A percentile compares a stretch with the other conserved stretches of the same genome.
phyloP scores from a whole-genome alignment of 2,329 filamentous ascomycete species.

The Colletotrichum sp. region DNA sequence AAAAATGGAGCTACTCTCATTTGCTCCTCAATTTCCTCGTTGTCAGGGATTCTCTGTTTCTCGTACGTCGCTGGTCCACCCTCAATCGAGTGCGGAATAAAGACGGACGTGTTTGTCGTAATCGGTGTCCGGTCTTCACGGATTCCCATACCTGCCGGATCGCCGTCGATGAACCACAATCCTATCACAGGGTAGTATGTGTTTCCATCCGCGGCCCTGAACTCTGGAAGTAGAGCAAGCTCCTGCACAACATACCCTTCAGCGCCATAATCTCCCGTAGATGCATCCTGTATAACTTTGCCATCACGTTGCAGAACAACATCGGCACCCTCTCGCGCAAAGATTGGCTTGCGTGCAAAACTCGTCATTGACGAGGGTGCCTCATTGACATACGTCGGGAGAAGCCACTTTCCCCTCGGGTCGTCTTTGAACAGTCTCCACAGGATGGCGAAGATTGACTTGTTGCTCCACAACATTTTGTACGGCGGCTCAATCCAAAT shows the following conservation, averaged over 20 bases:
- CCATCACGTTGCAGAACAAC: not conserved
- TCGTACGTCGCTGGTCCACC: not conserved
- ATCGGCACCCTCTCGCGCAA: not conserved
- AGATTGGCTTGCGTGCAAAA: conserved; percentile 2
- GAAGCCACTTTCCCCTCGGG: not conserved
- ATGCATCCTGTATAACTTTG: not conserved
- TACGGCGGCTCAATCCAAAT: conserved; percentile 3
- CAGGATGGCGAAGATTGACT: not conserved
- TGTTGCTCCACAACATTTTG: conserved; percentile 6
- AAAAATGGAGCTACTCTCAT: not conserved
- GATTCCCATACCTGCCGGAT: not conserved
- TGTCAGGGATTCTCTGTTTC: not conserved
- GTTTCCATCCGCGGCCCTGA: not conserved
- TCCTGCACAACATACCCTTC: not conserved
- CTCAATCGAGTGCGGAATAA: not conserved
- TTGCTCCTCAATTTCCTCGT: not conserved
- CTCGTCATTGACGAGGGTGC: not conserved
- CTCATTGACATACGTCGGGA: not conserved
- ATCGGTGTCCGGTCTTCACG: not conserved
- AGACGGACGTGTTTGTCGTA: not conserved
- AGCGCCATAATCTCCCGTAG: not conserved
- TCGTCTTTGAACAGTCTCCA: conserved; percentile 5
- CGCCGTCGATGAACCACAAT: not conserved
- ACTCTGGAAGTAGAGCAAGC: not conserved
- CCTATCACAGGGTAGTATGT: not conserved